Percentiles rank a stretch among this genome's conserved stretches.
phyloP scores from a whole-genome alignment of 2,329 filamentous ascomycete species.

The Ceratocystis papillata region DNA sequence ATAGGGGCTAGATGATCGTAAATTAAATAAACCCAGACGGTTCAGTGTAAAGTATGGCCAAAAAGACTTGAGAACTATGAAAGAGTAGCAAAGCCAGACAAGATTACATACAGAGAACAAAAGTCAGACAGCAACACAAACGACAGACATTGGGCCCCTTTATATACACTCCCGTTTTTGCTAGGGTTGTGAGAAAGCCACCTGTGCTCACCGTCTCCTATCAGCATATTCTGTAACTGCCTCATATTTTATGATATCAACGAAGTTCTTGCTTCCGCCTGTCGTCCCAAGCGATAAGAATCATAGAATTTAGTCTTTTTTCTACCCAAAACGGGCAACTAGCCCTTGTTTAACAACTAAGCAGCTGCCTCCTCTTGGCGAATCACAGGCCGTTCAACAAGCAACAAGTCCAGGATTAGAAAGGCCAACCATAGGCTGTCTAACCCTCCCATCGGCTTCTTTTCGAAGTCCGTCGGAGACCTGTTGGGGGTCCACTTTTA shows the following conservation, averaged over 20 bases:
- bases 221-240: background rate
- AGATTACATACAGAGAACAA: background rate
- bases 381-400: background rate
- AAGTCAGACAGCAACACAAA: background rate
- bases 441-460: background rate
- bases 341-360: too few species aligned
- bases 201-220: background rate
- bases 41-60: background rate
- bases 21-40: background rate
- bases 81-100: background rate
- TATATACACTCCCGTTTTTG: background rate
- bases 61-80: background rate
- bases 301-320: background rate
- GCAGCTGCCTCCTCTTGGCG: too few species aligned
- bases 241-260: background rate
- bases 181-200: background rate
- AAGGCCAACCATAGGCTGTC: background rate
- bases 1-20: background rate
- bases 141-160: background rate
- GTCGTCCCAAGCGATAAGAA: background rate
- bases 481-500: background rate
- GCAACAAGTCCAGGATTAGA: background rate
- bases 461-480: constrained; percentile 13
- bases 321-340: background rate
- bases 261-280: background rate